Conservation (phyloP, 306 rosid species). For the Castanea crenata region DNA sequence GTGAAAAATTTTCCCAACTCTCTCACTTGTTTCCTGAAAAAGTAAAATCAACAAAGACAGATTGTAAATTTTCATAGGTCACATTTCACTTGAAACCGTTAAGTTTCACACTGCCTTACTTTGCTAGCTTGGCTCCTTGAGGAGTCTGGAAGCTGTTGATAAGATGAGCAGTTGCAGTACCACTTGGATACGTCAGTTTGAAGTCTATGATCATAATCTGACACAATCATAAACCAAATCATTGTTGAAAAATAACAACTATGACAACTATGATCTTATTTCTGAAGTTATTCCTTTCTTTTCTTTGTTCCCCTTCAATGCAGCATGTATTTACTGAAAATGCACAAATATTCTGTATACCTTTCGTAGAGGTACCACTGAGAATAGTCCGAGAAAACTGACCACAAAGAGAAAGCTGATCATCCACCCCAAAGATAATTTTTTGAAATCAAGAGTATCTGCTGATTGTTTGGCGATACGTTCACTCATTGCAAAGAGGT, state of each 20-base stretch:
- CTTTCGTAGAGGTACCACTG: slow-evolving; percentile 55
- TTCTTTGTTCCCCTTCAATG: background rate
- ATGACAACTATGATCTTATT: background rate
- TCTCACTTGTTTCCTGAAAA: slow-evolving; percentile 55
- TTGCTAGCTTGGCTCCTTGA: slow-evolving; percentile 57
- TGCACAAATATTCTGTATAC: slow-evolving; percentile 23
- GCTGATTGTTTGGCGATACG: slow-evolving; percentile 29
- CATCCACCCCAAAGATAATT: slow-evolving; percentile 47
- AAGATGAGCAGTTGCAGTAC: slow-evolving; percentile 58
- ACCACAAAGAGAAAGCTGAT: slow-evolving; percentile 44
- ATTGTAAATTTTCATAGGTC: slow-evolving; percentile 7
- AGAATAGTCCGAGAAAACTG: slow-evolving; percentile 56
- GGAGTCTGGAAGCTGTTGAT: slow-evolving; percentile 64
- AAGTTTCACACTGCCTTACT: slow-evolving; percentile 25
- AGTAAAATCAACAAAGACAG: slow-evolving; percentile 10
- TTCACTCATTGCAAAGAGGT: slow-evolving; percentile 50
- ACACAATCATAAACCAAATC: slow-evolving; percentile 12
- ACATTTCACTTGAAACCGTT: background rate
- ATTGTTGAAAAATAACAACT: background rate
- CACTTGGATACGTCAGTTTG: slow-evolving; percentile 62
- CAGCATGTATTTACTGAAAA: background rate
- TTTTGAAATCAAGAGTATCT: slow-evolving; percentile 31
- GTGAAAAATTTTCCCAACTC: slow-evolving; percentile 49
- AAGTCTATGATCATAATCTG: slow-evolving; percentile 52
- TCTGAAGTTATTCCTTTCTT: too few species aligned